Conservation (phyloP, 1,139 yeast genomes). For the Kazachstania sp. region DNA sequence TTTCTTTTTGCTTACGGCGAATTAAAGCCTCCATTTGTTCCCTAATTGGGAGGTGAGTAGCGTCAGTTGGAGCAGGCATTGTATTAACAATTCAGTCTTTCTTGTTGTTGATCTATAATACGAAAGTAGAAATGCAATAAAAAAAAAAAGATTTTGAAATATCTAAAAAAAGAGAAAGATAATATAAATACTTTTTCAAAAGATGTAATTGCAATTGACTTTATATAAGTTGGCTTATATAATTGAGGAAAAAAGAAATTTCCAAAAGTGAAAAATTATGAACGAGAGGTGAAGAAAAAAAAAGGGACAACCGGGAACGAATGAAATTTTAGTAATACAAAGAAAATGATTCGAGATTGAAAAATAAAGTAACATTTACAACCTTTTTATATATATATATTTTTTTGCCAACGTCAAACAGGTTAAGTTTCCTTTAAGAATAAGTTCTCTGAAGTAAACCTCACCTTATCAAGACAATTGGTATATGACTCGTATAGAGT, state of each 20-base stretch:
- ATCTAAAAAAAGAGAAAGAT: not conserved
- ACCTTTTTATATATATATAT: too few relatives aligned
- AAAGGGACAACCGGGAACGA: not conserved
- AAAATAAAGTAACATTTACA: too few relatives aligned
- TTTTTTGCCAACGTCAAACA: too few relatives aligned
- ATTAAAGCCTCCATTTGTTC: conserved; percentile 78
- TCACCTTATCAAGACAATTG: too few relatives aligned
- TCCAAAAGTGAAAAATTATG: not conserved
- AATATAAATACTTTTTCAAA: not conserved
- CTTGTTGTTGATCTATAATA: not conserved
- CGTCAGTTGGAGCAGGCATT: conserved; percentile 30
- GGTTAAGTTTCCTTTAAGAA: too few relatives aligned
- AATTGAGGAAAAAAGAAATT: too few relatives aligned
- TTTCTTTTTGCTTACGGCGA: conserved; percentile 71
- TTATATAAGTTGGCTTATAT: too few relatives aligned
- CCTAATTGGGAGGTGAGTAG: conserved; percentile 36
- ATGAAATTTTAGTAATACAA: too few relatives aligned
- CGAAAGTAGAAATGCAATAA: not conserved
- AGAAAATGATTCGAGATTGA: not conserved
- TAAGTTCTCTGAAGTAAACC: too few relatives aligned
- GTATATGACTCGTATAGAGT: too few relatives aligned
- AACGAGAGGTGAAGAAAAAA: not conserved
- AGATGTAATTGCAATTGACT: too few relatives aligned
- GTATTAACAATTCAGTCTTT: not conserved
- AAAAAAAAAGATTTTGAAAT: not conserved